Evolutionary conservation across 208 protist genomes (phyloP), one percentile per base, ranked within the genome.

Genomic region (Leishmania braziliensis): DNA sequence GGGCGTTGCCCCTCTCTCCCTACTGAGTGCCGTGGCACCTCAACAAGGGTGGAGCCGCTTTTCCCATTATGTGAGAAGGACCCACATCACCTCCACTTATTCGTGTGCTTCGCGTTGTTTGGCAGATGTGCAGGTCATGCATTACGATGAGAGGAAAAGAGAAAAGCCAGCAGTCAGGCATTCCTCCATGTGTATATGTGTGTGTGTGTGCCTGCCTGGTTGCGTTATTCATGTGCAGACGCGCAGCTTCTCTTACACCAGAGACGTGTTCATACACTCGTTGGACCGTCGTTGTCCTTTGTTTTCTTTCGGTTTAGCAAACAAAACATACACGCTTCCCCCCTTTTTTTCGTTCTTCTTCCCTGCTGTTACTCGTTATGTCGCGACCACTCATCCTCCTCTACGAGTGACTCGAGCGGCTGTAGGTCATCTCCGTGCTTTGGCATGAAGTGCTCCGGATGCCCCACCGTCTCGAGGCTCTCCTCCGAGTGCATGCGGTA

Each of bases 401-500:
- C 90, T n/a, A 97, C 91, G 36, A 97, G 88, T 43, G 88, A 88
- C 72, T 97, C 89, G n/a, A 97, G 72, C 5, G 91, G 89, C 74
- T 95, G 92, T 43, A 97, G 86, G 79, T 95, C 93, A 69, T 95
- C 86, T 74, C 89, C 86, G 33, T 83, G 90, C 77, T 92, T 81
- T 51, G 74, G 72, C 69, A 86, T 84, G 39, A 77, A 84, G 46
- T 72, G 66, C 54, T 89, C 82, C 36, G 80, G 63, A 39, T 82
- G 66, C 23, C 82, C 91, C 81, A 85, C 93, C 51, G 63, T 90
- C 83, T 94, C 91, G 14, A 98, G 84, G 54, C 90, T 96, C 74
- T 96, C 91, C 76, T 98, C 94, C 65, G 81, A 88, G 88, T 98
- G 96, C 70, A 98, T 89, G 50, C 96, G 89, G 66, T 92, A 84